Conservation (phyloP, 2,329 filamentous ascomycete species). For the Paramyrothecium sp. region DNA sequence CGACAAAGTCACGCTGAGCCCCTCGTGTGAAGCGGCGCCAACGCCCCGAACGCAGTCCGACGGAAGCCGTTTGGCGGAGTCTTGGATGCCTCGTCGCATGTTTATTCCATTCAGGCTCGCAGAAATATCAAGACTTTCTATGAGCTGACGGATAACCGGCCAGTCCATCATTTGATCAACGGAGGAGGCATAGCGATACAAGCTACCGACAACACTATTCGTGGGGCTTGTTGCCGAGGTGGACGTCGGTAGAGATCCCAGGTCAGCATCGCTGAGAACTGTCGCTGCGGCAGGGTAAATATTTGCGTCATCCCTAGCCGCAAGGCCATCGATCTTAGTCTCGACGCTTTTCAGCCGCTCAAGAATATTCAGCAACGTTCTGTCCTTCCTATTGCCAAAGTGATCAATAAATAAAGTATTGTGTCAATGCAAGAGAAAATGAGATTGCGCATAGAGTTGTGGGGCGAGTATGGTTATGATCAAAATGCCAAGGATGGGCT, state of each 20-base stretch:
- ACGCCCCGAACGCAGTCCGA: slow-evolving; percentile 18
- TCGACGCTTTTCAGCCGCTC: slow-evolving; percentile 55
- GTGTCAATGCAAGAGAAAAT: neutral
- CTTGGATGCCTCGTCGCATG: slow-evolving; percentile 17
- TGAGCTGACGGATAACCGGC: slow-evolving; percentile 17
- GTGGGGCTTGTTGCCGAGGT: slow-evolving; percentile 16
- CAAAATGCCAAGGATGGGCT: no score
- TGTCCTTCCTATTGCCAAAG: slow-evolving; percentile 52
- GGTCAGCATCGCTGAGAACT: slow-evolving; percentile 18
- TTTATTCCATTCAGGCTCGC: slow-evolving; percentile 12
- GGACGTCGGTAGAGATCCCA: slow-evolving; percentile 13
- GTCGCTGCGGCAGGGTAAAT: slow-evolving; percentile 16
- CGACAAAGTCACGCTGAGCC: slow-evolving; percentile 17
- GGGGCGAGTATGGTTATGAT: no score
- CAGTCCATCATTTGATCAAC: neutral
- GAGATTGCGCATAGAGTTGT: neutral
- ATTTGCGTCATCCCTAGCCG: slow-evolving; percentile 16
- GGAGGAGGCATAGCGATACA: slow-evolving; percentile 24
- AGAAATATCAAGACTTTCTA: slow-evolving; percentile 18
- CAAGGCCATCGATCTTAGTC: slow-evolving; percentile 50
- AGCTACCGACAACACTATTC: slow-evolving; percentile 11
- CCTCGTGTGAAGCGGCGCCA: slow-evolving; percentile 12
- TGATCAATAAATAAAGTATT: slow-evolving; percentile 10
- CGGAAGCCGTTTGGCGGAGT: slow-evolving; percentile 15
- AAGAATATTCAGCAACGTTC: slow-evolving; percentile 59